Percentiles rank a stretch among this genome's conserved stretches.
These are phyloP conservation scores for Cyberlindnera saturnus DNA, from an alignment of 805 yeast genomes.

Conservation along the genomic window DNA sequence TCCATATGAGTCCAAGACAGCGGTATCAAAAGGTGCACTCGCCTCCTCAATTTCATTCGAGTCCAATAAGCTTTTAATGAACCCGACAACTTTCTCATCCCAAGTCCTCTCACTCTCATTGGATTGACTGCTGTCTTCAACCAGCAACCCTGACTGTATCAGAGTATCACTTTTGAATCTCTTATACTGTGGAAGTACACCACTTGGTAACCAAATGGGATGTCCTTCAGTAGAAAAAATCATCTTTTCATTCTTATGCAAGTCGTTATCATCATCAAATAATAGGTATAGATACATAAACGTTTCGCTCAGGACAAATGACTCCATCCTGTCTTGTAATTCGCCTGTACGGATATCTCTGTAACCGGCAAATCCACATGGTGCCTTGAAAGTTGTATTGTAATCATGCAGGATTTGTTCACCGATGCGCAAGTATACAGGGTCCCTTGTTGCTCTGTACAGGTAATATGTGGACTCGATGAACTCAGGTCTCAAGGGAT, in stretches of 20 bases:
- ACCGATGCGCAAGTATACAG: constrained; percentile 74
- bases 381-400: constrained; percentile 42
- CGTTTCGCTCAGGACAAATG: constrained; percentile 84
- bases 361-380: constrained; percentile 79
- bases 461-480: constrained; percentile 82
- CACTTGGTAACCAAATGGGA: constrained; percentile 65
- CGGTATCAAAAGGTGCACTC: neutral
- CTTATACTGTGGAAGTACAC: constrained; percentile 25
- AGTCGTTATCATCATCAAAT: constrained; percentile 61
- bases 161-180: neutral
- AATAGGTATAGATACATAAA: constrained; percentile 74
- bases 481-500: constrained; percentile 88
- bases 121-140: neutral
- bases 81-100: constrained; percentile 6
- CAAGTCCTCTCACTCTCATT: neutral
- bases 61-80: constrained; percentile 5
- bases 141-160: neutral
- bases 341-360: constrained; percentile 60
- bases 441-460: constrained; percentile 81
- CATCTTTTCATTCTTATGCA: constrained; percentile 37
- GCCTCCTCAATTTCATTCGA: neutral
- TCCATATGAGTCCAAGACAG: neutral
- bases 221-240: constrained; percentile 86
- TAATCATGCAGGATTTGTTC: constrained; percentile 54
- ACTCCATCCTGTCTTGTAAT: constrained; percentile 80